Conservation (phyloP, 73 alveolate genomes). For the Symbiodinium natans region DNA sequence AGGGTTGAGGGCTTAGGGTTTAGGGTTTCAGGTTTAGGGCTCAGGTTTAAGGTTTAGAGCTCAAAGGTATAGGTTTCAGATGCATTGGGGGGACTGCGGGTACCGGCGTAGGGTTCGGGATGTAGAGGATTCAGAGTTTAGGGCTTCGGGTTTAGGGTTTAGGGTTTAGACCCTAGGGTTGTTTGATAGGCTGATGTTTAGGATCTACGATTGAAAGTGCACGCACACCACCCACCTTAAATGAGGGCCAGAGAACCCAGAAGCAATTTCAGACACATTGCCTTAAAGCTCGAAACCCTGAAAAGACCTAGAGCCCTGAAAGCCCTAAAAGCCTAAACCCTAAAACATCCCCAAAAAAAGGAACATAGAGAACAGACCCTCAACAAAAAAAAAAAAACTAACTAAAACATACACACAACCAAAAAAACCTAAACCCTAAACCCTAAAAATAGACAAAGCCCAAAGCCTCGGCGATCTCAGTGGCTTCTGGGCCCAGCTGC, state of each 20-base stretch:
- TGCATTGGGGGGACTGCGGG: too few species aligned
- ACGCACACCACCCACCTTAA: not conserved
- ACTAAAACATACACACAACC: too few species aligned
- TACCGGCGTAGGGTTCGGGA: too few species aligned
- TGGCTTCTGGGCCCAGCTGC: constrained; percentile 72
- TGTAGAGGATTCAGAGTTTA: not conserved
- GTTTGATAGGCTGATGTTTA: too few species aligned
- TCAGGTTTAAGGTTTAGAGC: too few species aligned
- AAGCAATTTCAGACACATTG: too few species aligned
- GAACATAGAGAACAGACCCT: not conserved
- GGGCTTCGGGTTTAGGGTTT: not conserved
- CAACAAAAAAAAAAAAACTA: too few species aligned
- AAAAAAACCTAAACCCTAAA: not conserved
- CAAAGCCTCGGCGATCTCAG: constrained; percentile 43
- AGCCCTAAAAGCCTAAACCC: not conserved
- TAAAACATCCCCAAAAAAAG: not conserved
- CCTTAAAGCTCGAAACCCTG: not conserved
- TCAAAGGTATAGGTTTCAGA: too few species aligned
- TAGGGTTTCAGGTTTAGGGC: not conserved
- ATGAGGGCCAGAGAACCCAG: not conserved
- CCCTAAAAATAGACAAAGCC: not conserved
- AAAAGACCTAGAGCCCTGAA: not conserved
- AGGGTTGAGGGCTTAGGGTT: not conserved
- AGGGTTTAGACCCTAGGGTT: not conserved
- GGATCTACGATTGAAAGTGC: too few species aligned